Conservation (phyloP, 2,329 filamentous ascomycete genomes). For the Neopestalotiopsis sp. region DNA sequence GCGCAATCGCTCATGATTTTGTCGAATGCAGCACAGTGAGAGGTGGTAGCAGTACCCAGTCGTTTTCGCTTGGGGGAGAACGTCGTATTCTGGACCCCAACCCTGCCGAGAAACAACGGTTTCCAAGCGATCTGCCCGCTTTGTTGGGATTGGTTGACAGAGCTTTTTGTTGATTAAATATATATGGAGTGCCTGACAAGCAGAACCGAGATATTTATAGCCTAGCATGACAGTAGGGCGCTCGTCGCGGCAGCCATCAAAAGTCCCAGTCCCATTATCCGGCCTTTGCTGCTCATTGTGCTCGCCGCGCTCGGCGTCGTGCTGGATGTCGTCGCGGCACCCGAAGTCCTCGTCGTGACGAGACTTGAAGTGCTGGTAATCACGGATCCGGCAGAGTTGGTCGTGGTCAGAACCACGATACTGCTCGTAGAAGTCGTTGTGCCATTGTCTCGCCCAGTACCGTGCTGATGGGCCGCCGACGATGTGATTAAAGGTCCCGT, state of each 20-base stretch:
- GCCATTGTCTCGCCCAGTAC: too few species aligned
- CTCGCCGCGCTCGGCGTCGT: background rate
- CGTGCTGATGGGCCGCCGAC: too few species aligned
- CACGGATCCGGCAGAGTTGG: background rate
- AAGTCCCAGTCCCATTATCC: background rate
- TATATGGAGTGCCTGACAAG: too few species aligned
- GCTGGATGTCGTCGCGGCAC: background rate
- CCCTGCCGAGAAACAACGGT: too few species aligned
- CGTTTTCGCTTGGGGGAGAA: slow-evolving; percentile 36
- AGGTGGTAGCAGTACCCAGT: slow-evolving; percentile 38
- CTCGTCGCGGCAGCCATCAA: background rate
- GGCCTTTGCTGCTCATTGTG: background rate
- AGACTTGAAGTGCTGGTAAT: background rate
- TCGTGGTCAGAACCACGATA: background rate
- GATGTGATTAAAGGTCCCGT: background rate
- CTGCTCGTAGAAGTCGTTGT: too few species aligned
- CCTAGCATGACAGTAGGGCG: background rate
- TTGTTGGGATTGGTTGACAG: too few species aligned
- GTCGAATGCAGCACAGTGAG: slow-evolving; percentile 29
- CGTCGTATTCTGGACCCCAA: slow-evolving; percentile 33
- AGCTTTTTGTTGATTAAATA: too few species aligned
- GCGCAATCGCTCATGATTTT: too few species aligned
- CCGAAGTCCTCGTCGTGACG: background rate
- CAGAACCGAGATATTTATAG: background rate
- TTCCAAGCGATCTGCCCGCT: too few species aligned